These are phyloP conservation scores for Abortiporus biennis DNA, from an alignment of 1,284 basidiomycete genomes.

Conservation along the genomic window DNA sequence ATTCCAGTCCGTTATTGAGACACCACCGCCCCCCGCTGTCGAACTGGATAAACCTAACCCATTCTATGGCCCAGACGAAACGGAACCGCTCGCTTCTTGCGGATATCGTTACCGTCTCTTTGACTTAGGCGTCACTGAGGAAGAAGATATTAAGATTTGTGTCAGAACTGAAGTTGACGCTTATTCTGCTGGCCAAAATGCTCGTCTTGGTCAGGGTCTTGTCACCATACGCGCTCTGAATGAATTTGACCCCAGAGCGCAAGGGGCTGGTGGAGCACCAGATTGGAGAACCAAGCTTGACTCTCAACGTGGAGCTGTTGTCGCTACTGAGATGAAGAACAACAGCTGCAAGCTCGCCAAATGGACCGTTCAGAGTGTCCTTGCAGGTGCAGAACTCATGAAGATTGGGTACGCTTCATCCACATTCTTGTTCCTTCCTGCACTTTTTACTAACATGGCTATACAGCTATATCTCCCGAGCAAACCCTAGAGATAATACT, in stretches of 20 bases:
- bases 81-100: slow-evolving; percentile 91
- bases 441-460: not conserved
- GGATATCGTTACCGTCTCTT: slow-evolving; percentile 97
- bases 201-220: slow-evolving; percentile 71
- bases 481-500: slow-evolving; percentile 89
- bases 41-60: slow-evolving; percentile 87
- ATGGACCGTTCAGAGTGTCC: slow-evolving; percentile 94
- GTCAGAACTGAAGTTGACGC: slow-evolving; percentile 98
- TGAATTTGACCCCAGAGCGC: slow-evolving; percentile 92
- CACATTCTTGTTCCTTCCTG: not conserved
- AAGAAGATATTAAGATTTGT: slow-evolving; percentile 88
- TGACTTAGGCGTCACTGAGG: slow-evolving; percentile 85
- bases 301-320: slow-evolving; percentile 94
- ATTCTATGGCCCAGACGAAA: slow-evolving; percentile 94
- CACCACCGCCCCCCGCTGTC: slow-evolving; percentile 50
- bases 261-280: slow-evolving; percentile 88
- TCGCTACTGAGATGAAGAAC: slow-evolving; percentile 99
- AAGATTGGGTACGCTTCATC: slow-evolving; percentile 81
- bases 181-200: slow-evolving; percentile 61
- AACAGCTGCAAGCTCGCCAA: slow-evolving; percentile 98
- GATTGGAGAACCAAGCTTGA: slow-evolving; percentile 98
- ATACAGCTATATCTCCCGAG: slow-evolving; percentile 85
- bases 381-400: slow-evolving; percentile 95
- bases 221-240: slow-evolving; percentile 95
- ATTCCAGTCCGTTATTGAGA: slow-evolving; percentile 90